These are phyloP conservation scores for Fragaria vesca DNA, from an alignment of 306 rosid species.

Conservation along the genomic window DNA sequence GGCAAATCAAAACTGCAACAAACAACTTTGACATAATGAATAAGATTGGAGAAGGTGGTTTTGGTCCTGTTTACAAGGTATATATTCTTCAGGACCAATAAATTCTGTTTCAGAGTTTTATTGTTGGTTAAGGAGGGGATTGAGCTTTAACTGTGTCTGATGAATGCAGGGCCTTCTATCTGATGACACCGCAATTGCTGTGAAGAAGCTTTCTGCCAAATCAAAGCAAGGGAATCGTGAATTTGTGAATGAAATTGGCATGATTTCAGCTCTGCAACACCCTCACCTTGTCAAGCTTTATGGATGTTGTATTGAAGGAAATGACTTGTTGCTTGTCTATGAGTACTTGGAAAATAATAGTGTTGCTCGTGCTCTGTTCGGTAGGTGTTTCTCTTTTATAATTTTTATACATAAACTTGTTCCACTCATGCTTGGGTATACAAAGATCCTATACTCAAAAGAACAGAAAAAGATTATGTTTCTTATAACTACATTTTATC, in stretches of 20 bases:
- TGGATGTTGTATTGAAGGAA: conserved; percentile 42
- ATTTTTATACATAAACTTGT: background rate
- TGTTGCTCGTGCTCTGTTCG: conserved; percentile 29
- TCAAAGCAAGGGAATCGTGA: conserved; percentile 44
- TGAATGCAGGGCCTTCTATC: conserved; percentile 32
- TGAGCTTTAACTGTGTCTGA: background rate
- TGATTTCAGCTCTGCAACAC: conserved; percentile 46
- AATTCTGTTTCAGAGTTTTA: background rate
- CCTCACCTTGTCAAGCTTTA: conserved; percentile 41
- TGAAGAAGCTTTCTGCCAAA: conserved; percentile 40
- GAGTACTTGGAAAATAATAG: conserved; percentile 38
- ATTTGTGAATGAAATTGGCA: conserved; percentile 41
- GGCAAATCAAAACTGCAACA: conserved; percentile 44
- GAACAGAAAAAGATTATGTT: background rate
- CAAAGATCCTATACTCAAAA: no score
- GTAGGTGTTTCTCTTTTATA: conserved; percentile 17
- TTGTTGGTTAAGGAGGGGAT: background rate
- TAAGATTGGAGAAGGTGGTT: conserved; percentile 53
- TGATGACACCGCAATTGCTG: conserved; percentile 25
- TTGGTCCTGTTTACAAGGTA: conserved; percentile 49
- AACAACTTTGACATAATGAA: conserved; percentile 37
- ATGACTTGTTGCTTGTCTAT: conserved; percentile 33
- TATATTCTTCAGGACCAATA: background rate
- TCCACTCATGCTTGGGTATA: no score
- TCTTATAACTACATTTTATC: background rate